Evolutionary conservation across 202 grass and related monocot genomes (phyloP).

Genomic region (Musa balbisiana): DNA sequence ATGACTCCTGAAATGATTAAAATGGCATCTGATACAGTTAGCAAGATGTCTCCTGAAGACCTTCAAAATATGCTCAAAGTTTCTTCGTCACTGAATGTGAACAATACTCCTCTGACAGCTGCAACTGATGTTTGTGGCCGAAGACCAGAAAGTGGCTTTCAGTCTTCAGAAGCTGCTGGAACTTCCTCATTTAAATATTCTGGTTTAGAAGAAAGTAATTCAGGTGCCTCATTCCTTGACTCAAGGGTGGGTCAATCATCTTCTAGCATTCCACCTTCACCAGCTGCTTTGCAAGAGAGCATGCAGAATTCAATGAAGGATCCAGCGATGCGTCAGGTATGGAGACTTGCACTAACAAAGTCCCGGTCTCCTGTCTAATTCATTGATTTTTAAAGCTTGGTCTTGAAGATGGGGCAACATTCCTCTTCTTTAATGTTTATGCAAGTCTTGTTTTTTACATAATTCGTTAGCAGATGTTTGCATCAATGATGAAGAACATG

Average conservation of each 20-base stretch:
- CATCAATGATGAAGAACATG: constrained; percentile 96
- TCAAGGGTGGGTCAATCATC: constrained; percentile 39
- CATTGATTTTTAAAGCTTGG: not conserved
- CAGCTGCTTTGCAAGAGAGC: constrained; percentile 59
- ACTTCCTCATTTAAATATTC: constrained; percentile 3
- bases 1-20: constrained; percentile 73
- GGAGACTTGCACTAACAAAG: not conserved
- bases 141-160: constrained; percentile 31
- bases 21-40: constrained; percentile 73
- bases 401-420: not conserved
- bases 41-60: constrained; percentile 81
- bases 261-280: constrained; percentile 36
- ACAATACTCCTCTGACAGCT: constrained; percentile 26
- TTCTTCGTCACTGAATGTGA: constrained; percentile 60
- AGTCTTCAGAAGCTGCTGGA: constrained; percentile 11
- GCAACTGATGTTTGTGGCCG: constrained; percentile 18
- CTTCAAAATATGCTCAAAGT: constrained; percentile 71
- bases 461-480: constrained; percentile 59
- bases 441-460: not conserved
- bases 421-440: constrained; percentile 2
- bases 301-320: constrained; percentile 87
- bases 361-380: not conserved
- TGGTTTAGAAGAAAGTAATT: constrained; percentile 12
- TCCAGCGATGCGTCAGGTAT: constrained; percentile 89
- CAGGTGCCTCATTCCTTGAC: constrained; percentile 21